Conservation (phyloP, 2,329 filamentous ascomycete genomes). For the Scedosporium minutisporum region DNA sequence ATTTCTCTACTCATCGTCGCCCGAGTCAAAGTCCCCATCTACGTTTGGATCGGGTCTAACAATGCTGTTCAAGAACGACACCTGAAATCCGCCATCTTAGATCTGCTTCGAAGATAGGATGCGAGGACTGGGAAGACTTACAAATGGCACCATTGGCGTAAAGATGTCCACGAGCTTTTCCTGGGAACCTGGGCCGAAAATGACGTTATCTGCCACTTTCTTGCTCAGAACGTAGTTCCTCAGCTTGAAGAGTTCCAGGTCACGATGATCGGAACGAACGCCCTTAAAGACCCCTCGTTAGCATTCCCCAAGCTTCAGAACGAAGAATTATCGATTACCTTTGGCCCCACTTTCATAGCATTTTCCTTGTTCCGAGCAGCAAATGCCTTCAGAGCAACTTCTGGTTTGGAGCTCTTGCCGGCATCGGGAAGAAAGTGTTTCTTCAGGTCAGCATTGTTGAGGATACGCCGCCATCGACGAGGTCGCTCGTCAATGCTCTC, state of each 20-base stretch:
- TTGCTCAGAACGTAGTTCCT: constrained; percentile 67
- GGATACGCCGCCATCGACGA: constrained; percentile 55
- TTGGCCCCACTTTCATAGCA: constrained; percentile 77
- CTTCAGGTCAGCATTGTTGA: constrained; percentile 52
- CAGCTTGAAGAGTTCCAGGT: constrained; percentile 73
- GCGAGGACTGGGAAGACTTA: constrained; percentile 38
- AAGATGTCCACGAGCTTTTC: constrained; percentile 57
- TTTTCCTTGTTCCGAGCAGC: constrained; percentile 58
- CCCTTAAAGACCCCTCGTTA: not conserved
- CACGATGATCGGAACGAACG: constrained; percentile 50
- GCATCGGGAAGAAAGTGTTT: constrained; percentile 50
- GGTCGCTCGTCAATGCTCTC: constrained; percentile 67
- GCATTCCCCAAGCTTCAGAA: not conserved
- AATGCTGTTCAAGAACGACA: constrained; percentile 61
- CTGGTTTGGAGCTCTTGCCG: constrained; percentile 20
- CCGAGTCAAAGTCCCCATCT: constrained; percentile 29
- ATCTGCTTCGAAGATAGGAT: constrained; percentile 10
- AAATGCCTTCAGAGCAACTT: constrained; percentile 60
- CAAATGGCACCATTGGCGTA: constrained; percentile 64
- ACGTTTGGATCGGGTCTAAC: constrained; percentile 58
- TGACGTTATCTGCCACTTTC: constrained; percentile 54
- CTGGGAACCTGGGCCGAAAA: constrained; percentile 53
- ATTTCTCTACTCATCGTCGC: constrained; percentile 21
- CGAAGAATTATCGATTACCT: constrained; percentile 43
- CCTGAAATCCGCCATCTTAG: constrained; percentile 27